Base-by-base conservation (phyloP, 495 filamentous ascomycete species). In the Aspergillus diversus region DNA sequence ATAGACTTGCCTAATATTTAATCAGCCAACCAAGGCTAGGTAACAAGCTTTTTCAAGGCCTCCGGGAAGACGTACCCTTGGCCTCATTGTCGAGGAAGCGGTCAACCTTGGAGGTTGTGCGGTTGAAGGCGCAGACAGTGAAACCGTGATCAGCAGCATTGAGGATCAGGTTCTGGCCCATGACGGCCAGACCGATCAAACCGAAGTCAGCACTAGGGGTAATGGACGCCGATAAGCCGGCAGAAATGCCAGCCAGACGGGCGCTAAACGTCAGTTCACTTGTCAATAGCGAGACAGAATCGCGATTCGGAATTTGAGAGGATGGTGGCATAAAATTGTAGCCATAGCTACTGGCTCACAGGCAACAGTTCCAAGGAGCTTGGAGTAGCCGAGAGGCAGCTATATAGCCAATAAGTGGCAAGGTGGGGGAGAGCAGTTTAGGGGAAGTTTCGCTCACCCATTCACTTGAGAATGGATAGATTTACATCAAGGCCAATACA, bases 181-280 rank as follows among this genome's bases (percentile, higher is more conserved):
- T 98, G 73, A 99, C 94, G 80, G 96, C 95, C 85, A 99, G 86
- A 89, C 95, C 95, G 80, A 99, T 98, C 75, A 99, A 92, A 86
- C 95, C 95, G 83, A 99, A 93, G 89, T 99, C 85, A 80, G 82
- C 85, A 84, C 85, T 87, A 66, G 78, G 79, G 71, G 64, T 68
- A 72, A 72, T 70, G 66, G 73, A 82, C 86, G 79, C 84, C 75
- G 83, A 77, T 73, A 83, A 82, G 75, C 89, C 88, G 82, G 92
- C 83, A 84, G 88, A 84, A 77, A 93, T 91, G 83, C 86, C 88
- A 81, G 91, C 89, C 72, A 95, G 86, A 81, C 92, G 91, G 79
- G 91, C 90, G 83, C 91, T 93, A 83, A 63, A 81, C 83, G 82
- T 80, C 75, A 81, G 77, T 73, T 84, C 76, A 72, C 61, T 57